Conservation (phyloP, 495 filamentous ascomycete species). For the Annulohypoxylon maeteangense region DNA sequence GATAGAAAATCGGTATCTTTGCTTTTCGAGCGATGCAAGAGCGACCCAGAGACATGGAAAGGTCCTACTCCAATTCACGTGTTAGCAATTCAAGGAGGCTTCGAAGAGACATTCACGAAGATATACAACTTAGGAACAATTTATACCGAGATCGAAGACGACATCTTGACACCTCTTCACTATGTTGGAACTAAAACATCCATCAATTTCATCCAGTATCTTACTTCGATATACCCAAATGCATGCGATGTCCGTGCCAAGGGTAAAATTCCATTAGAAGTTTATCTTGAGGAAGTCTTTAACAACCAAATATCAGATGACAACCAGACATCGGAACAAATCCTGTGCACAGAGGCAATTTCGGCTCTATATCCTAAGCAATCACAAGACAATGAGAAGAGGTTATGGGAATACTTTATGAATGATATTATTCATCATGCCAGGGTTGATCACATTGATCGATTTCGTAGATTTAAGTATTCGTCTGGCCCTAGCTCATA, state of each 20-base stretch:
- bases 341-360: not conserved
- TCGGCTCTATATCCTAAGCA: not conserved
- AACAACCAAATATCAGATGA: too few species aligned
- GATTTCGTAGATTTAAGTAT: too few species aligned
- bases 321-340: too few species aligned
- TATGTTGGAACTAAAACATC: not conserved
- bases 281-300: not conserved
- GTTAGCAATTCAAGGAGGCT: not conserved
- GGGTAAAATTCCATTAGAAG: not conserved
- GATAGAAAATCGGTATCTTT: not conserved
- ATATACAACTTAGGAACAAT: not conserved
- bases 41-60: conserved; percentile 10
- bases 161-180: not conserved
- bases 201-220: conserved; percentile 9
- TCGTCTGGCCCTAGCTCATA: too few species aligned
- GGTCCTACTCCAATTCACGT: not conserved
- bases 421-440: not conserved
- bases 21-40: not conserved
- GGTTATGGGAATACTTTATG: conserved; percentile 7
- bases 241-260: not conserved
- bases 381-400: not conserved
- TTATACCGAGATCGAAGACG: not conserved
- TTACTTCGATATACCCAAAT: conserved; percentile 3
- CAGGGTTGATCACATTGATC: too few species aligned
- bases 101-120: not conserved